Evolutionary conservation across 768 basidiomycete genomes (phyloP).

Genomic region (Tylopilus felleus): DNA sequence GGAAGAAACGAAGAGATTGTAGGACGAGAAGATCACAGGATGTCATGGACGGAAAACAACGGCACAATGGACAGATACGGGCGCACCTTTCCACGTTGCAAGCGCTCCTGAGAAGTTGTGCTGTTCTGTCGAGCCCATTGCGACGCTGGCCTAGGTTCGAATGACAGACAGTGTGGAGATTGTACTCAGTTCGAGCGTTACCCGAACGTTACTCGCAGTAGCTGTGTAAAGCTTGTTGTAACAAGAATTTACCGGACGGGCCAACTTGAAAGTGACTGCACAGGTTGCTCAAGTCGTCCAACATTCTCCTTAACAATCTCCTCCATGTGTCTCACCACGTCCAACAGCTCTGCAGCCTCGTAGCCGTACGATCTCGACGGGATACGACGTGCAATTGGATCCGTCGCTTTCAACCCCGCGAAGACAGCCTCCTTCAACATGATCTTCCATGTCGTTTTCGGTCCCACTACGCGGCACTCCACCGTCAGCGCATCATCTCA

Average conservation of each 20-base stretch:
- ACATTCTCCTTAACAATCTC: no score
- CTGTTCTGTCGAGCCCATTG: constrained; percentile 46
- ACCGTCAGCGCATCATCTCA: constrained; percentile 9
- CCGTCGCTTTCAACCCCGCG: constrained; percentile 6
- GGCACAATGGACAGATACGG: neutral
- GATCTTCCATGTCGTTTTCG: constrained; percentile 12
- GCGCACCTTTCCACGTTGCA: constrained; percentile 84
- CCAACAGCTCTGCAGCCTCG: constrained; percentile 11
- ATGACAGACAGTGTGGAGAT: no score
- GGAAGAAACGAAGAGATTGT: neutral
- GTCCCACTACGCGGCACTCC: constrained; percentile 14
- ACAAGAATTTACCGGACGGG: no score
- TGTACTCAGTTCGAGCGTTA: no score
- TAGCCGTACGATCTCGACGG: constrained; percentile 13
- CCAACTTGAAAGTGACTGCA: no score
- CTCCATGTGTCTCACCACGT: constrained; percentile 17
- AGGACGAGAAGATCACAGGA: neutral
- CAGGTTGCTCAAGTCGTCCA: no score
- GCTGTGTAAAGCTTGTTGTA: no score
- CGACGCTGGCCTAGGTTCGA: no score
- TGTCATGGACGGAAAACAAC: neutral
- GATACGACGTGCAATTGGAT: constrained; percentile 7
- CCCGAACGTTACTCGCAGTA: no score
- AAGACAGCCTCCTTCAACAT: constrained; percentile 13
- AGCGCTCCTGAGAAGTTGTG: constrained; percentile 93